These are phyloP conservation scores for Aspergillus sp. DNA, from an alignment of 2,329 filamentous ascomycete species.

Conservation along the genomic window DNA sequence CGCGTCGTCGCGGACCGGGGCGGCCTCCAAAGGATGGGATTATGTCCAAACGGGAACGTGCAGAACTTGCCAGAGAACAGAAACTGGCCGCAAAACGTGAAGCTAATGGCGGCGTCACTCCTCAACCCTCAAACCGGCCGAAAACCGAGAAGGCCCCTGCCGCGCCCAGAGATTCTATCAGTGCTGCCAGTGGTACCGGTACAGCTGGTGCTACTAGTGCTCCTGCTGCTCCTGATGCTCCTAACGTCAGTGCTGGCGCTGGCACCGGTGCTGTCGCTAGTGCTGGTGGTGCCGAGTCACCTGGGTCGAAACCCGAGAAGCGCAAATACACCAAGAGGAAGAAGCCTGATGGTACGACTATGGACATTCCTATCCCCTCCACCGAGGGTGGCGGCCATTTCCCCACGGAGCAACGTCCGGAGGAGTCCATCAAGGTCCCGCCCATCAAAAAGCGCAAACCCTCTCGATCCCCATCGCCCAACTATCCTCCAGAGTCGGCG, in stretches of 20 bases:
- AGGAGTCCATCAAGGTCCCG: constrained; percentile 36
- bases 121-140: constrained; percentile 20
- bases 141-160: constrained; percentile 22
- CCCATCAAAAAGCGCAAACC: constrained; percentile 46
- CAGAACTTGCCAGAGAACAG: constrained; percentile 45
- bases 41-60: constrained; percentile 57
- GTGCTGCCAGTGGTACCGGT: background rate
- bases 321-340: constrained; percentile 43
- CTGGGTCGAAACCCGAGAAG: constrained; percentile 37
- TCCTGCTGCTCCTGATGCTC: constrained; percentile 19
- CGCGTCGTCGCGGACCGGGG: constrained; percentile 47
- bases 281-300: constrained; percentile 25
- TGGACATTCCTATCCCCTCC: constrained; percentile 37
- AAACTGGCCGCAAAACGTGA: constrained; percentile 43
- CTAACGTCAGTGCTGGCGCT: background rate
- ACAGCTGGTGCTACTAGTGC: background rate
- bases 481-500: constrained; percentile 50
- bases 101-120: constrained; percentile 40
- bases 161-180: constrained; percentile 22
- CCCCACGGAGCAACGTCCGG: constrained; percentile 29
- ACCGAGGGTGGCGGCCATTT: constrained; percentile 33
- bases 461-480: constrained; percentile 52
- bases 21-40: constrained; percentile 59
- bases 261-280: constrained; percentile 16
- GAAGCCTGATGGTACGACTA: constrained; percentile 32